Base-by-base conservation (phyloP, 805 yeast genomes). In the Cyberlindnera mrakii region DNA sequence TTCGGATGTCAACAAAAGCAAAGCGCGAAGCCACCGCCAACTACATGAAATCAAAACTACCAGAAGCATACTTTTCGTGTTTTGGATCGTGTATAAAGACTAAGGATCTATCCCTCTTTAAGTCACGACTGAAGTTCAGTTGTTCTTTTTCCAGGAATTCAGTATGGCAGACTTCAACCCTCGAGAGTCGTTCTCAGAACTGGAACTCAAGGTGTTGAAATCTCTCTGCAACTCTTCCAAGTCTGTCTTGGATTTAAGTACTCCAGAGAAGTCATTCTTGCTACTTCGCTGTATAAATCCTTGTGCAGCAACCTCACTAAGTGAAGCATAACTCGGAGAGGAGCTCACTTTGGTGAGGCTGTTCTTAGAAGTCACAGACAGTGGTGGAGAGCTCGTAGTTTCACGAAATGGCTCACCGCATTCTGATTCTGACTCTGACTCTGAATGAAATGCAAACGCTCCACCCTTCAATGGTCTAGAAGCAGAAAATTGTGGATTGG, bases 241-340 rank as follows among this genome's bases (percentile, higher is more conserved):
- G 31, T 48, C 46, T 10, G 37, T 18, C 29, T 34, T 23, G 11
- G 37, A 34, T 20, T 20, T 34, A 10, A 34, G 6, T 44, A 41
- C n/a, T 39, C 44, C 23, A 45, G 54, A 10, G 57, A 47, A n/a
- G 17, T 25, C 17, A 23, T 27, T 17, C 8, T 18, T 20, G 10
- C 14, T 14, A 6, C 30, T 19, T 6, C 40, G 19, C 27, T 37
- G 40, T 34, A 66, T 64, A 37, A 54, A 63, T 1, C 71, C 71
- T 10, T 59, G 57, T 3, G 72, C 78, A 2, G 81, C 80, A 19
- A 77, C 77, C 47, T 72, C 77, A 42, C 74, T 69, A 37, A 74
- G 55, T 2, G 77, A 67, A 18, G 74, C 69, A 48, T 66, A 72
- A 41, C 74, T 71, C 18, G 69, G 65, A 6, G 60, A 54, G 2